A percentile compares a stretch with the other conserved stretches of the same genome.
Evolutionary conservation across 306 rosid genomes (phyloP).

Genomic region (Malus domestica): DNA sequence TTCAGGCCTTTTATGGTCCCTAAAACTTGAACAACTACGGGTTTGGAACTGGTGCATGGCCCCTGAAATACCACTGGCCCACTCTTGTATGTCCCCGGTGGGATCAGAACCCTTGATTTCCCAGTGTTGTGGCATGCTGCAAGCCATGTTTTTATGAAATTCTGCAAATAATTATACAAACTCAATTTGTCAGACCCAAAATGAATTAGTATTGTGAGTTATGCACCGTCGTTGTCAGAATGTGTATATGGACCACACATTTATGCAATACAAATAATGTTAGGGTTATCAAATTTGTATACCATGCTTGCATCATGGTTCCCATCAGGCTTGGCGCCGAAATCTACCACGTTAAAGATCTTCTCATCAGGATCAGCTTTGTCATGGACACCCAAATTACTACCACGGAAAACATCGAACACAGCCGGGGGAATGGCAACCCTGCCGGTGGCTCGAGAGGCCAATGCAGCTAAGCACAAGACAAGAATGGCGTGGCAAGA

Average conservation of each 20-base stretch:
- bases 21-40: conserved; percentile 45
- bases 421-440: background rate
- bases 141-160: conserved; percentile 58
- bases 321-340: conserved; percentile 54
- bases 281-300: background rate
- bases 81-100: conserved; percentile 41
- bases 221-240: background rate
- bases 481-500: conserved; percentile 15
- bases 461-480: conserved; percentile 10
- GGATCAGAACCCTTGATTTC: conserved; percentile 40
- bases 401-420: conserved; percentile 19
- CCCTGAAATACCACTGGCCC: conserved; percentile 50
- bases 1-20: conserved; percentile 48
- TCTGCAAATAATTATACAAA: conserved; percentile 25
- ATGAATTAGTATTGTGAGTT: background rate
- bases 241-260: too few species aligned
- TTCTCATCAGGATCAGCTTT: conserved; percentile 11
- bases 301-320: conserved; percentile 21
- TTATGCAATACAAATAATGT: background rate
- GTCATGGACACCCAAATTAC: conserved; percentile 11
- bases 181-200: background rate
- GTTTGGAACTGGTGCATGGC: conserved; percentile 42
- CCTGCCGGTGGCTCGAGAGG: background rate
- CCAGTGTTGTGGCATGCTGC: conserved; percentile 38
- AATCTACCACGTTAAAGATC: conserved; percentile 30